Evolutionary conservation across 139 green algal genomes (phyloP).

Genomic region (Coelastrella sp.): DNA sequence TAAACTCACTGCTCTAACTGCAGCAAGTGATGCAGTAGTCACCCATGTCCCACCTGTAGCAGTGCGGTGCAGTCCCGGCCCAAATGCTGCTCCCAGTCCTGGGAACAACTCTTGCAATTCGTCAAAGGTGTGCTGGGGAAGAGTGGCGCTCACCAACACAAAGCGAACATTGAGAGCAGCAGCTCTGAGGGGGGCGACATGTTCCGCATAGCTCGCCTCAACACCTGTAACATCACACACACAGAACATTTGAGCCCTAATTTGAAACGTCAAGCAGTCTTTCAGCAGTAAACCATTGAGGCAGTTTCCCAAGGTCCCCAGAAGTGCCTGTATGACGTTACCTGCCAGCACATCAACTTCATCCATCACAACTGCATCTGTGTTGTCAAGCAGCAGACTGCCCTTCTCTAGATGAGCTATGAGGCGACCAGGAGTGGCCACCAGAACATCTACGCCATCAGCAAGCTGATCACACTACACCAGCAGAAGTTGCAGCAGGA

Average conservation of each 20-base stretch:
- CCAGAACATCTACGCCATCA: slow-evolving; percentile 83
- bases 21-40: no score
- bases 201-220: slow-evolving; percentile 66
- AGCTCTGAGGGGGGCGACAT: slow-evolving; percentile 71
- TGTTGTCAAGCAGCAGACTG: slow-evolving; percentile 64
- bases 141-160: slow-evolving; percentile 70
- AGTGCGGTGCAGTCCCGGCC: slow-evolving; percentile 87
- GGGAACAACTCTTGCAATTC: slow-evolving; percentile 71
- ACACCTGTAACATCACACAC: slow-evolving; percentile 53
- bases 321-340: no score
- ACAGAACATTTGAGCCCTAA: not conserved
- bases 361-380: slow-evolving; percentile 81
- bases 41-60: slow-evolving; percentile 73
- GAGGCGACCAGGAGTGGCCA: slow-evolving; percentile 84
- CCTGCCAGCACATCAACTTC: slow-evolving; percentile 92
- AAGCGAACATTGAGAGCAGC: slow-evolving; percentile 42
- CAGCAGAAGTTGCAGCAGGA: not conserved
- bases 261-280: no score
- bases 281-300: not conserved
- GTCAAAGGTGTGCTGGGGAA: slow-evolving; percentile 76
- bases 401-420: slow-evolving; percentile 65
- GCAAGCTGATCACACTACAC: slow-evolving; percentile 50
- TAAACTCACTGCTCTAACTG: no score
- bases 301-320: no score
- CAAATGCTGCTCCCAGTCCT: slow-evolving; percentile 71